Conservation (phyloP, 2,329 filamentous ascomycete genomes). For the Nemania abortiva region DNA sequence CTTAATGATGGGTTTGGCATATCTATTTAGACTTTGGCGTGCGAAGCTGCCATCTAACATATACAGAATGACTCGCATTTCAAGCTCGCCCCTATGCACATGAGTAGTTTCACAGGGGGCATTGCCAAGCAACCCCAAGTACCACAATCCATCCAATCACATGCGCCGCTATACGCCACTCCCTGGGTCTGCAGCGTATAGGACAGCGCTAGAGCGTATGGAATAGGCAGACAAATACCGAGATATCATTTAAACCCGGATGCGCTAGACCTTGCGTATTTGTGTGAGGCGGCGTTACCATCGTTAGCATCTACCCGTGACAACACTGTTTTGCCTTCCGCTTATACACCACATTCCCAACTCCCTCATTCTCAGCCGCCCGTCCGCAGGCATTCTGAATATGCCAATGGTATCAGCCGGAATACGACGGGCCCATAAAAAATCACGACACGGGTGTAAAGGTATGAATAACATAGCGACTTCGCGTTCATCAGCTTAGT, state of each 20-base stretch:
- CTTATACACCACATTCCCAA: not conserved
- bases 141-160: not conserved
- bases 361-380: not conserved
- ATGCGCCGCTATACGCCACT: not conserved
- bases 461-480: not conserved
- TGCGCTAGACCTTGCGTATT: not conserved
- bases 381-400: not conserved
- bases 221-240: not conserved
- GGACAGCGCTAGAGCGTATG: not conserved
- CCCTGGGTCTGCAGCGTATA: not conserved
- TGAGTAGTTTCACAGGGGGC: not conserved
- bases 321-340: not conserved
- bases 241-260: not conserved
- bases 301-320: not conserved
- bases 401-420: not conserved
- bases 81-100: not conserved
- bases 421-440: conserved; percentile 2
- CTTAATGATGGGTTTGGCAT: not conserved
- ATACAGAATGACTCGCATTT: not conserved
- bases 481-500: not conserved
- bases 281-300: not conserved
- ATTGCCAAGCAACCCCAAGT: not conserved
- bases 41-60: not conserved
- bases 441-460: not conserved
- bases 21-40: not conserved